Conservation (phyloP, 306 rosid species). For the Vigna unguiculata region DNA sequence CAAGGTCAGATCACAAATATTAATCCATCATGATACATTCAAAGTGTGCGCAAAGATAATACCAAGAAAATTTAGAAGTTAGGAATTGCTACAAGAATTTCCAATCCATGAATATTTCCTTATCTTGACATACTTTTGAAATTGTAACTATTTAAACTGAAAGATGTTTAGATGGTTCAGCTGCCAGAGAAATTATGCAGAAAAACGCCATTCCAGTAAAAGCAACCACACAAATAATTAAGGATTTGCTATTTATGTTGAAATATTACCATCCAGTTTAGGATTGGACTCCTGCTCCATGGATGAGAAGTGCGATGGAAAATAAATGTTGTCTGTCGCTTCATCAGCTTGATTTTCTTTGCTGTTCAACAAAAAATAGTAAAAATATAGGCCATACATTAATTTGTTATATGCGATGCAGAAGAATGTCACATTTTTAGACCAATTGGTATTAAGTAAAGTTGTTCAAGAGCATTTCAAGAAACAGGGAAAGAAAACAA, state of each 20-base stretch:
- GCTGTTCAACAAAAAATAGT: conserved; percentile 50
- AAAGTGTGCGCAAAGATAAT: neutral
- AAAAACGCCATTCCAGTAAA: neutral
- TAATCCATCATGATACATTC: neutral
- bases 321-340: conserved; percentile 88
- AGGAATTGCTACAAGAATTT: conserved; percentile 11
- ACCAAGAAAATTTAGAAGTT: neutral
- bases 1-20: conserved; percentile 50
- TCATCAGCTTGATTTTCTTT: conserved; percentile 80
- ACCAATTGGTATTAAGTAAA: no score
- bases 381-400: neutral
- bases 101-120: conserved; percentile 8
- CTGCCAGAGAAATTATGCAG: neutral
- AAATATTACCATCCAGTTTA: conserved; percentile 88
- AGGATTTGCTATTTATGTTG: conserved; percentile 5
- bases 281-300: conserved; percentile 91
- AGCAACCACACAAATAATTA: neutral
- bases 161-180: conserved; percentile 24
- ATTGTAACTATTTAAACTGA: conserved; percentile 14
- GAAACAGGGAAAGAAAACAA: conserved; percentile 2
- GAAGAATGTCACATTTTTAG: neutral
- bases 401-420: conserved; percentile 5
- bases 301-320: conserved; percentile 96
- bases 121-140: conserved; percentile 14
- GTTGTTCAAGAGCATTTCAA: no score